These are phyloP conservation scores for Wickerhamiella sergipiensis DNA, from an alignment of 805 yeast genomes.

Conservation along the genomic window DNA sequence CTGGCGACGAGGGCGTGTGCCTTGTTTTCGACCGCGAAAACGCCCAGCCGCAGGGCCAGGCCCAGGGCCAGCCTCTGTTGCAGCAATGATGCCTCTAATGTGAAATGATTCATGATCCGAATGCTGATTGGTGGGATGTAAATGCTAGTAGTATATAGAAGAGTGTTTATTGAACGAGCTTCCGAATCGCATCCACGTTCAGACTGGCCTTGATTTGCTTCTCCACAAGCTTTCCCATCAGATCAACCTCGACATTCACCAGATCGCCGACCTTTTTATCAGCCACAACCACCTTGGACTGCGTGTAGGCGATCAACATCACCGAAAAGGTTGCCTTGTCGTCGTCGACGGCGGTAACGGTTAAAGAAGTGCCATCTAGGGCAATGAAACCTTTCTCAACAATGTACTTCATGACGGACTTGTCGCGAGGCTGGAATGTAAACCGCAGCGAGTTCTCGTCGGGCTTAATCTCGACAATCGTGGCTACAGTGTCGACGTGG, in stretches of 20 bases:
- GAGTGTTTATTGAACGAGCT: neutral
- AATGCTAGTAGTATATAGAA: neutral
- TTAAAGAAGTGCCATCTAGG: conserved; percentile 84
- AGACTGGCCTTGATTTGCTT: conserved; percentile 61
- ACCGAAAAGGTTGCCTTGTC: conserved; percentile 48
- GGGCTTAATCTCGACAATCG: conserved; percentile 34
- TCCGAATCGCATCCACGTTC: conserved; percentile 9
- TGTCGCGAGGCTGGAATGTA: conserved; percentile 59
- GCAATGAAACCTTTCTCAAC: conserved; percentile 94
- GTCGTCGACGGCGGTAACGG: conserved; percentile 70
- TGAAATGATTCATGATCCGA: too few species aligned
- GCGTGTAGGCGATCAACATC: conserved; percentile 88
- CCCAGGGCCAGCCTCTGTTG: neutral
- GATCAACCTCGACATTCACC: conserved; percentile 89
- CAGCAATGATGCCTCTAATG: neutral
- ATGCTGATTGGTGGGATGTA: too few species aligned
- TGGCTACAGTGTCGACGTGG: conserved; percentile 84
- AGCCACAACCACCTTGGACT: conserved; percentile 64
- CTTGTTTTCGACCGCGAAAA: conserved; percentile 37
- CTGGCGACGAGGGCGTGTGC: conserved; percentile 95
- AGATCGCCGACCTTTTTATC: conserved; percentile 43
- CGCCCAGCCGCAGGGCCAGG: neutral
- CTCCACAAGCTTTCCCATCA: conserved; percentile 83
- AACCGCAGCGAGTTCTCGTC: conserved; percentile 69
- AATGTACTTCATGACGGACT: conserved; percentile 47